These are phyloP conservation scores for Starmerella apis DNA, from an alignment of 805 yeast genomes.

Conservation along the genomic window DNA sequence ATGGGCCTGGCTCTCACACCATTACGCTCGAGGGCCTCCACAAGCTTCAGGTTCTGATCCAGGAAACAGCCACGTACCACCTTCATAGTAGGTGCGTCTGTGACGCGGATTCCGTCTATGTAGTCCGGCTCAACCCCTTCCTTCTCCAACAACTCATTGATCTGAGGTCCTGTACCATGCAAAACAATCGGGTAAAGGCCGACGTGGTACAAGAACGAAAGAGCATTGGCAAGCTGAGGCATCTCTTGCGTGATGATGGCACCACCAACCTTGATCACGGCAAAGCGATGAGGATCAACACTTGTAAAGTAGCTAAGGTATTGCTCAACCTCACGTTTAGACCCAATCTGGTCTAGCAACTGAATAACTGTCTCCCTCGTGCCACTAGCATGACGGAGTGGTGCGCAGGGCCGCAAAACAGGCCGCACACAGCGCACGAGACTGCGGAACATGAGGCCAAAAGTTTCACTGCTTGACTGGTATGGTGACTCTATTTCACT, in stretches of 20 bases:
- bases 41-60: slow-evolving; percentile 89
- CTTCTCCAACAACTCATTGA: slow-evolving; percentile 81
- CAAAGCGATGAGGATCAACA: slow-evolving; percentile 82
- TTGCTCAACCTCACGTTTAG: slow-evolving; percentile 96
- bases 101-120: slow-evolving; percentile 91
- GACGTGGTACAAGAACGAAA: slow-evolving; percentile 92
- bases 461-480: slow-evolving; percentile 1
- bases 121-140: slow-evolving; percentile 95
- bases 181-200: slow-evolving; percentile 93
- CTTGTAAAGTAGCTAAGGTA: slow-evolving; percentile 93
- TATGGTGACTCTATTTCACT: slow-evolving; percentile 1
- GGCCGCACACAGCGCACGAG: slow-evolving; percentile 8
- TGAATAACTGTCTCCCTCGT: slow-evolving; percentile 95
- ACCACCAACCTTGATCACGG: slow-evolving; percentile 98
- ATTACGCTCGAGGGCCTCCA: slow-evolving; percentile 87
- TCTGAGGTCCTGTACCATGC: slow-evolving; percentile 99
- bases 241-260: slow-evolving; percentile 94
- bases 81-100: slow-evolving; percentile 88
- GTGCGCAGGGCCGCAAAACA: slow-evolving; percentile 1
- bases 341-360: slow-evolving; percentile 86
- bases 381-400: slow-evolving; percentile 9
- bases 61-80: slow-evolving; percentile 92
- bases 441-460: slow-evolving; percentile 9
- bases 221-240: slow-evolving; percentile 85
- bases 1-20: slow-evolving; percentile 98